A percentile compares a stretch with the other conserved stretches of the same genome.
phyloP scores from a whole-genome alignment of 805 yeast genomes.

The Hanseniaspora lindneri region DNA sequence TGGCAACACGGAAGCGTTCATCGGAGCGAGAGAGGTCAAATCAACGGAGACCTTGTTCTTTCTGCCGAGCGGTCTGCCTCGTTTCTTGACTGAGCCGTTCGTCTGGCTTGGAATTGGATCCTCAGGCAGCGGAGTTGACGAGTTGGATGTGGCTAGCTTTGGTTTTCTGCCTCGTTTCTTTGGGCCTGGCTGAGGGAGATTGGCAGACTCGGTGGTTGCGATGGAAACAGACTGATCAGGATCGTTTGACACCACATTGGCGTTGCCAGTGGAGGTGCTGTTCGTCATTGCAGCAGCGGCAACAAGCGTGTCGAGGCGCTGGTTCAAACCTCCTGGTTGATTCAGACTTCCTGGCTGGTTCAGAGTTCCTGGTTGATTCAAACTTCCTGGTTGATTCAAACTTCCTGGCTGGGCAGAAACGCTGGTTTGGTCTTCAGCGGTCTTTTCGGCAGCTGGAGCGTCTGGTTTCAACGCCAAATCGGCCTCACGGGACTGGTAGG shows the following conservation, averaged over 20 bases:
- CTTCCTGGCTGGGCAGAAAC: too few species aligned
- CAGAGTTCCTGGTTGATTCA: too few species aligned
- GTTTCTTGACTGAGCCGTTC: constrained; percentile 1
- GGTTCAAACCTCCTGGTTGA: too few species aligned
- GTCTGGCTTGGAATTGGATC: not conserved
- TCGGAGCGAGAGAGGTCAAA: not conserved
- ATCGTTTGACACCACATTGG: not conserved
- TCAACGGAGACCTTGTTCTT: constrained; percentile 4
- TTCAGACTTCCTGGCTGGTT: too few species aligned
- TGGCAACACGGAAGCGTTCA: too few species aligned
- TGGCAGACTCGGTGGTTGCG: too few species aligned
- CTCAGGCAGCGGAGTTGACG: not conserved
- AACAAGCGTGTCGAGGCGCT: constrained; percentile 7
- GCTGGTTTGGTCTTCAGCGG: too few species aligned
- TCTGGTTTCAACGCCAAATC: too few species aligned
- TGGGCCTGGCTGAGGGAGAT: constrained; percentile 1
- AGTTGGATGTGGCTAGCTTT: not conserved
- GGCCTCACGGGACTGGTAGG: too few species aligned
- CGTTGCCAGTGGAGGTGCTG: not conserved
- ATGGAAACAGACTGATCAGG: not conserved
- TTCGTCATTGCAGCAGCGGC: constrained; percentile 14
- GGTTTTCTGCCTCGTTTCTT: constrained; percentile 16
- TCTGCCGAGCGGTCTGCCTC: constrained; percentile 15
- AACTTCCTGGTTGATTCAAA: too few species aligned
- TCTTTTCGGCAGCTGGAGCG: too few species aligned